These are phyloP conservation scores for Craterostigma plantagineum DNA, from an alignment of 257 asterid species.

Conservation along the genomic window DNA sequence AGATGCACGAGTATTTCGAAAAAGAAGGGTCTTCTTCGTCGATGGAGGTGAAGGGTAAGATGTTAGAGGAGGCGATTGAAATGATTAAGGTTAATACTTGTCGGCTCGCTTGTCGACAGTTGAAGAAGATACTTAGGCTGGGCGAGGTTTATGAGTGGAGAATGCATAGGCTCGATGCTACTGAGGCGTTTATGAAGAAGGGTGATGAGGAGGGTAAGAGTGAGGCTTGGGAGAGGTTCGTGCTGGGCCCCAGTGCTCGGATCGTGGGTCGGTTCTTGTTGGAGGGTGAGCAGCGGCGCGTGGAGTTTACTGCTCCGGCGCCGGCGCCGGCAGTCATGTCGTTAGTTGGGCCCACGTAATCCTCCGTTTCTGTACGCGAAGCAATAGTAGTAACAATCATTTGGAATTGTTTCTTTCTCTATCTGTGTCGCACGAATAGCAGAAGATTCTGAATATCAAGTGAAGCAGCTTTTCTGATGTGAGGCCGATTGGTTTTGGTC, in stretches of 20 bases:
- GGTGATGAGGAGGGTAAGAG: slow-evolving; percentile 24
- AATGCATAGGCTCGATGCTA: slow-evolving; percentile 65
- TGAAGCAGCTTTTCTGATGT: too few species aligned
- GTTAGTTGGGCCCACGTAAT: too few species aligned
- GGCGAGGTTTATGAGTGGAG: slow-evolving; percentile 39
- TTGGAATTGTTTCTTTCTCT: too few species aligned
- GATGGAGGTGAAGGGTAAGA: slow-evolving; percentile 20
- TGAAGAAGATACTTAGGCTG: slow-evolving; percentile 39
- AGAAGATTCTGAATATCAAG: too few species aligned
- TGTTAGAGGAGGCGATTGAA: slow-evolving; percentile 37
- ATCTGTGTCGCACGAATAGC: too few species aligned
- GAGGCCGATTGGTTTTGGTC: too few species aligned
- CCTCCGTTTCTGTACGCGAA: too few species aligned
- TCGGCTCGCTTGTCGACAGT: slow-evolving; percentile 33
- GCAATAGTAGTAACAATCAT: too few species aligned
- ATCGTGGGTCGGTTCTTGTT: slow-evolving; percentile 33
- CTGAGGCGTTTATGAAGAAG: slow-evolving; percentile 22
- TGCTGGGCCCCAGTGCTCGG: slow-evolving; percentile 30
- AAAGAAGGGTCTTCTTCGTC: slow-evolving; percentile 15
- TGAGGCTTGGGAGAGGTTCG: slow-evolving; percentile 49
- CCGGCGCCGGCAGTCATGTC: too few species aligned
- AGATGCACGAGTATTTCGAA: slow-evolving; percentile 32
- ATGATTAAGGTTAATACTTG: slow-evolving; percentile 44
- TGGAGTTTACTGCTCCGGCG: too few species aligned
- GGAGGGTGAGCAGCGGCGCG: not conserved